Base-by-base conservation (phyloP, 495 filamentous ascomycete species). In the Penicillium flavigenum region DNA sequence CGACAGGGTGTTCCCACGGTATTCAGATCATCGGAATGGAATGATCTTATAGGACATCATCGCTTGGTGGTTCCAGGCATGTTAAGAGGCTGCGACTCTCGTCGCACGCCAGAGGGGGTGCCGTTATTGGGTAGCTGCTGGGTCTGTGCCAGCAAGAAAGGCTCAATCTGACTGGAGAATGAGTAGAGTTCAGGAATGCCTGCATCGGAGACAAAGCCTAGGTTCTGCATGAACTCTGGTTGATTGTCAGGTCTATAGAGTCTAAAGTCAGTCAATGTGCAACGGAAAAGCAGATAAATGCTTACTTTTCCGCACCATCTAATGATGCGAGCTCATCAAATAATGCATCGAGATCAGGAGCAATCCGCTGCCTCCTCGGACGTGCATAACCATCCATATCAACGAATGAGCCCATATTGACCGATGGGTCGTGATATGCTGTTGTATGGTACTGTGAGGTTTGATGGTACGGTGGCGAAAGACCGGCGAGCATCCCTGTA, bases 141-240 rank as follows among this genome's bases (percentile, higher is more conserved):
- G 11, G 66, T 68, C 41, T 74, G 68, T 1, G 72, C 65, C 10
- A 71, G 54, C 8, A 77, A 53, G 52, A 74, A 74, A 10, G 74
- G 71, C 31, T 77, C 74, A n/a, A 69, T 67, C 34, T 74, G 72
- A 56, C 59, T 64, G 11, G 70, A 65, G 44, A 74, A 77, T 0
- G 72, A 69, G 51, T 72, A 76, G 0, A 76, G 56, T 47, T 76
- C 74, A 0, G 74, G 71, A 4, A 73, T 64, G 0, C 68, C 70
- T 1, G 67, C 62, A 42, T 76, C 70, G 0, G 74, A 60, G 5
- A 77, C 66, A 20, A 76, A 77, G 4, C 74, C 74, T 7, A 77
- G 57, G 19, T 77, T 77, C 46, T 77, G 74, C 74, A 77, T 77
- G 59, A 77, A 77, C 45, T 77, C 74, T 0, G 71, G 67, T 51